Evolutionary conservation across 169 alveolate genomes (phyloP).

Genomic region (Babesia ovis): DNA sequence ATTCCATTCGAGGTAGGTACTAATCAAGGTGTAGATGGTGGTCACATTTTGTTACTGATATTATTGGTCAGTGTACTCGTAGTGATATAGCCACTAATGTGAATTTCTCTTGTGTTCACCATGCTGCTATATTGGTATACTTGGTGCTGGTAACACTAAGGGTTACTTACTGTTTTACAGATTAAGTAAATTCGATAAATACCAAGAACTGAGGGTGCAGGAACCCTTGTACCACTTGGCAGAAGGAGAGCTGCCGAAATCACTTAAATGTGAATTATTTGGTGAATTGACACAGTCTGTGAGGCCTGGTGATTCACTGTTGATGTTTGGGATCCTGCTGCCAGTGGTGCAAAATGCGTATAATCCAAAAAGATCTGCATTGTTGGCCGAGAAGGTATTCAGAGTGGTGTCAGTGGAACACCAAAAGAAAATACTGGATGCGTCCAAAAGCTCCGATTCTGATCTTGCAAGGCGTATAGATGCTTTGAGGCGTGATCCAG

Average conservation of each 20-base stretch:
- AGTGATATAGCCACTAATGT: too few relatives aligned
- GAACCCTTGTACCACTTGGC: slow-evolving; percentile 93
- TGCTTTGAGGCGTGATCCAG: slow-evolving; percentile 73
- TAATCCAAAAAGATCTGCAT: slow-evolving; percentile 68
- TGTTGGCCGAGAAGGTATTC: slow-evolving; percentile 82
- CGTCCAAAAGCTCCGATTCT: slow-evolving; percentile 40
- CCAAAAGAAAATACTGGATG: slow-evolving; percentile 84
- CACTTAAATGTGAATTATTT: slow-evolving; percentile 84
- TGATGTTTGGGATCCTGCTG: slow-evolving; percentile 86
- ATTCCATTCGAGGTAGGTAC: slow-evolving; percentile 77
- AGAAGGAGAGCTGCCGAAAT: slow-evolving; percentile 93
- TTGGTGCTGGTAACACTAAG: background rate
- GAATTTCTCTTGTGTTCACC: too few relatives aligned
- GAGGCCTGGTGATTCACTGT: slow-evolving; percentile 77
- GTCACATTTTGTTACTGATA: too few relatives aligned
- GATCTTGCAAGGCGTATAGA: slow-evolving; percentile 70
- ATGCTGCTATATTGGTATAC: background rate
- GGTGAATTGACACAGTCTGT: slow-evolving; percentile 79
- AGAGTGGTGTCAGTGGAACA: slow-evolving; percentile 81
- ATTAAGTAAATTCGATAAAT: slow-evolving; percentile 86
- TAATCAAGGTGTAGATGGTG: too few relatives aligned
- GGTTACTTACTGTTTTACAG: slow-evolving; percentile 47
- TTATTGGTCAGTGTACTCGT: too few relatives aligned
- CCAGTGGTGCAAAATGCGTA: slow-evolving; percentile 84
- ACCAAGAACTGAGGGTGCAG: slow-evolving; percentile 91